Evolutionary conservation across 257 asterid species (phyloP).

Genomic region (Cynanchum wilfordii): DNA sequence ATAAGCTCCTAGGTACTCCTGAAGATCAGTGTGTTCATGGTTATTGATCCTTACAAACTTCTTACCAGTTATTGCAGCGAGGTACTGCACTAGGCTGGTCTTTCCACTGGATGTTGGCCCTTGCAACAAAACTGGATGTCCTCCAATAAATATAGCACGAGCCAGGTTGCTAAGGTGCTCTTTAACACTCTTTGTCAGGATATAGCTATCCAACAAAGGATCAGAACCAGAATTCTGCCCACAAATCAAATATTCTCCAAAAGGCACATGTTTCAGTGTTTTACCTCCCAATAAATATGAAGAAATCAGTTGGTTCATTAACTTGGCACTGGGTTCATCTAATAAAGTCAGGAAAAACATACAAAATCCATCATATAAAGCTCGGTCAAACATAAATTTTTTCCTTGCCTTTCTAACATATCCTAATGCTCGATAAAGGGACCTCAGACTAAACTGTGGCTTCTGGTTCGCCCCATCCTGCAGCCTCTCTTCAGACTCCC

Average conservation of each 20-base stretch:
- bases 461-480: slow-evolving; percentile 99
- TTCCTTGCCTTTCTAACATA: slow-evolving; percentile 53
- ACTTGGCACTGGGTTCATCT: slow-evolving; percentile 65
- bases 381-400: slow-evolving; percentile 43
- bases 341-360: slow-evolving; percentile 74
- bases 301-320: slow-evolving; percentile 52
- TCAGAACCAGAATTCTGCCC: slow-evolving; percentile 21
- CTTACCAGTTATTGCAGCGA: slow-evolving; percentile 72
- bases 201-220: slow-evolving; percentile 46
- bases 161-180: slow-evolving; percentile 73
- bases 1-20: slow-evolving; percentile 92
- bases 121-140: slow-evolving; percentile 88
- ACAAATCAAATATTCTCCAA: slow-evolving; percentile 40
- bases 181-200: slow-evolving; percentile 64
- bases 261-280: slow-evolving; percentile 37
- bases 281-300: slow-evolving; percentile 45
- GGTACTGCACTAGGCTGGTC: slow-evolving; percentile 88
- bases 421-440: slow-evolving; percentile 84
- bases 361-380: slow-evolving; percentile 86
- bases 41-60: slow-evolving; percentile 88
- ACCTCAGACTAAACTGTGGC: slow-evolving; percentile 94
- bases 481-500: slow-evolving; percentile 65
- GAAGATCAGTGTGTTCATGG: slow-evolving; percentile 96
- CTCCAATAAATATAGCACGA: slow-evolving; percentile 65
- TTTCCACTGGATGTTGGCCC: slow-evolving; percentile 99